Percentiles rank a stretch among this genome's conserved stretches.
phyloP scores from a whole-genome alignment of 495 filamentous ascomycete species.

The Talaromyces adpressus region DNA sequence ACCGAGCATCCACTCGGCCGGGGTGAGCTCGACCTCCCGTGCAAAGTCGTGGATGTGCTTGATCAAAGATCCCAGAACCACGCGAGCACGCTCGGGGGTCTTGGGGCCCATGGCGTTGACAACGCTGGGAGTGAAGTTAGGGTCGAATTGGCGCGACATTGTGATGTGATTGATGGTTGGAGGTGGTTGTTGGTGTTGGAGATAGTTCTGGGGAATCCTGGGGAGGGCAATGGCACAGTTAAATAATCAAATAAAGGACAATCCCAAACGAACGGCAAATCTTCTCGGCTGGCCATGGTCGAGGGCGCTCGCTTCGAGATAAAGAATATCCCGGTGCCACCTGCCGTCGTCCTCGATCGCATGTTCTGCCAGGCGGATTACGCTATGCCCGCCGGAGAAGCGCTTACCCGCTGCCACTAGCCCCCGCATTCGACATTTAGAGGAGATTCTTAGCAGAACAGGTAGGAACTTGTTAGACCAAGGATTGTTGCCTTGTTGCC shows the following conservation, averaged over 20 bases:
- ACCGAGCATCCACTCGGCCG: constrained; percentile 41
- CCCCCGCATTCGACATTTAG: background rate
- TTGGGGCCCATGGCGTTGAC: constrained; percentile 65
- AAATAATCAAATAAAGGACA: background rate
- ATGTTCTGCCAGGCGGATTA: background rate
- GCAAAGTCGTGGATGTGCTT: constrained; percentile 41
- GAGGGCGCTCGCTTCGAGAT: background rate
- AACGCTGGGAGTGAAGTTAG: constrained; percentile 60
- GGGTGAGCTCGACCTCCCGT: constrained; percentile 41
- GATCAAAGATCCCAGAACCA: constrained; percentile 36
- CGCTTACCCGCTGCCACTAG: background rate
- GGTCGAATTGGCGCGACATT: constrained; percentile 37
- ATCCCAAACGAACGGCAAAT: background rate
- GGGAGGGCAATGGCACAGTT: background rate
- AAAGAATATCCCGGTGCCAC: background rate
- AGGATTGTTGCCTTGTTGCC: background rate
- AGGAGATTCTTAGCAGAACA: background rate
- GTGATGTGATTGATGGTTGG: no score
- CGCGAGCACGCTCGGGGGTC: constrained; percentile 45
- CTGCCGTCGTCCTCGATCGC: background rate
- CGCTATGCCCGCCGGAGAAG: background rate
- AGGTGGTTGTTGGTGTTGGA: no score
- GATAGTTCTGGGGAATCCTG: constrained; percentile 4
- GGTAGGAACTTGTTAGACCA: background rate
- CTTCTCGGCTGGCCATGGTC: background rate